Base-by-base conservation (phyloP, 2,329 filamentous ascomycete species). In the Aspergillus puulaauensis region DNA sequence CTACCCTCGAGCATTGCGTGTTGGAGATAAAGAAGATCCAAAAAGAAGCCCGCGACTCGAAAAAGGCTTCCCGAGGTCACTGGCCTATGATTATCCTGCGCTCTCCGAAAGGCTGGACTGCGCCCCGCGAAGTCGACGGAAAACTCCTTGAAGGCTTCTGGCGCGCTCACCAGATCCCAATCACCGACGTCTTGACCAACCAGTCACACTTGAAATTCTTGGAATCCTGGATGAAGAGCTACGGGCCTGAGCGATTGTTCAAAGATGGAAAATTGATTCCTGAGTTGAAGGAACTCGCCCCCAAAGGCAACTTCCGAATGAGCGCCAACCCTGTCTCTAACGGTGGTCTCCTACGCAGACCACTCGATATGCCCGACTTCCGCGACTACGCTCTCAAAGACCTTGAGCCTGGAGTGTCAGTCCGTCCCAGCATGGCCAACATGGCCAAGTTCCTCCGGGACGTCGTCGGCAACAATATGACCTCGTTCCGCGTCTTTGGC, bases 11-110 rank as follows among this genome's bases (percentile, higher is more conserved):
- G 71, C 82, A 85, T 63, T 90, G 87, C 67, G 84, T 93, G 17
- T 72, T 80, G 15, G 86, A 91, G 68, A 93, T 93, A 69, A 80
- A 77, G 55, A 79, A 81, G 58, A 85, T 84, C 67, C 89, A 92
- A 72, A 88, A 90, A 73, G 75, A 90, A 70, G 88, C 88, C 21
- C 86, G 90, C 45, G 85, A 89, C 3, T 86, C 85, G 0, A 85
- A 86, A 61, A 87, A 89, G 69, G 82, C 87, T 3, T 85, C 87
- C 76, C 83, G 89, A 39, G 88, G 89, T 15, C 81, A 79, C 62
- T 93, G 90, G 90, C 90, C 90, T 44, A 90, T 93, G 88, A 85
- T 93, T 55, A 76, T 93, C 39, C 85, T 93, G 35, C 84, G 90
- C 66, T 89, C 83, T 35, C 90, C 90, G 54, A 92, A 93, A 77